Base-by-base conservation (phyloP, 2,329 filamentous ascomycete genomes). In the Colletotrichum spinosum region DNA sequence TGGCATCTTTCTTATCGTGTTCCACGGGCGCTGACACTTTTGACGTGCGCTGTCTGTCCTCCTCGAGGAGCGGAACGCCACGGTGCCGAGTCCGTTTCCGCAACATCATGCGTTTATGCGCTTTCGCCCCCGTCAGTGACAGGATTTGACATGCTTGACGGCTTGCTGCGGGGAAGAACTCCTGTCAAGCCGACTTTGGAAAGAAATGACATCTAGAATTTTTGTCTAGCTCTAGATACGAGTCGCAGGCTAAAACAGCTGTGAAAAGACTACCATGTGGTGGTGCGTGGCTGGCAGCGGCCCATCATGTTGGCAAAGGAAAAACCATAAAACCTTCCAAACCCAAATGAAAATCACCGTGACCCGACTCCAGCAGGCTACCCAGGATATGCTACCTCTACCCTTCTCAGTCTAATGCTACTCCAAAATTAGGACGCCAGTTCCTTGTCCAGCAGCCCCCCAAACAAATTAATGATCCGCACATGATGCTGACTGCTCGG, bases 331-430 rank as follows among this genome's bases (percentile, higher is more conserved):
- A 61, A 42, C 55, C 11, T 33, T 11, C 15, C 54, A 38, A 46
- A 39, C 42, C 44, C 37, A 55, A 25, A 25, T 25, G 25, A 25
- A 65, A 65, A 65, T 62, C 53, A 52, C 42, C 46, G 46, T 50
- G 38, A 56, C 62, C 62, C 62, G 62, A 65, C 62, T 55, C 61
- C 61, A 61, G 57, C 61, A 65, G 56, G 57, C 57, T 61, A 50
- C 46, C 55, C 51, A 8, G 42, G 15, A 53, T 65, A 62, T 65
- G 62, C 58, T 39, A 38, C 52, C 46, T 33, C 13, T 15, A 9
- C 17, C 17, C 50, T 17, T 51, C 48, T 61, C 56, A 56, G 46
- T 60, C 60, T 59, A 53, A 67, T 67, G 61, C 55, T 56, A 53
- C 33, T 42, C 42, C 45, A n/a, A 39, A 46, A 39, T 37, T 46